Evolutionary conservation across 2,329 filamentous ascomycete species (phyloP).

Genomic region (Fusarium nisikadoi): DNA sequence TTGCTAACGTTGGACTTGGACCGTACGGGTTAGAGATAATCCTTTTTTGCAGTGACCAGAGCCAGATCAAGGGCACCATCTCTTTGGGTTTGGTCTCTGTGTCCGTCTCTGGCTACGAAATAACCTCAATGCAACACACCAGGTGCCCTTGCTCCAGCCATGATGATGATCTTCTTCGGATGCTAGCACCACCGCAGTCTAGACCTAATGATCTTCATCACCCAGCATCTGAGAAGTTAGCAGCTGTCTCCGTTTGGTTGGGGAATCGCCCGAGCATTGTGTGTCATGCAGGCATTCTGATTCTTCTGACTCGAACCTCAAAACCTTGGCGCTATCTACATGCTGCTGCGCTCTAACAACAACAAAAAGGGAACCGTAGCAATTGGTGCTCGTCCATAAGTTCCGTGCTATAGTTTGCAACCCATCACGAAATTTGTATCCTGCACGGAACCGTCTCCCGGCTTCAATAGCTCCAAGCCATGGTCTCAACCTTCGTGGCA

Average conservation of each 20-base stretch:
- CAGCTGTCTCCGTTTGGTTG: conserved; percentile 17
- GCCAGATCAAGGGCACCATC: conserved; percentile 25
- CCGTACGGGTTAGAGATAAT: conserved; percentile 8
- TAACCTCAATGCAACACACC: conserved; percentile 27
- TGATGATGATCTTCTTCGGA: conserved; percentile 22
- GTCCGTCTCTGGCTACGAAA: conserved; percentile 9
- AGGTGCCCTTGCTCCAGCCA: conserved; percentile 6
- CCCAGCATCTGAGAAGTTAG: conserved; percentile 8
- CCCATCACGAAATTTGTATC: conserved; percentile 10
- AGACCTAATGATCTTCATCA: conserved; percentile 35
- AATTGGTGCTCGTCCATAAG: conserved; percentile 12
- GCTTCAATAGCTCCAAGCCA: neutral
- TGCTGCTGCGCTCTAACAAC: conserved; percentile 1
- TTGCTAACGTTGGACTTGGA: neutral
- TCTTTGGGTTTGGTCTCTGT: conserved; percentile 1
- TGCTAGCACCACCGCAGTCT: conserved; percentile 20
- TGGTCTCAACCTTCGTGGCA: neutral
- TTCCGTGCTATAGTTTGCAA: conserved; percentile 16
- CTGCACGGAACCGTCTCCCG: conserved; percentile 13
- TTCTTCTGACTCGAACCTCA: conserved; percentile 27
- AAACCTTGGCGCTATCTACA: conserved; percentile 22
- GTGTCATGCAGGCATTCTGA: conserved; percentile 30
- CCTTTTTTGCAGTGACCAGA: neutral
- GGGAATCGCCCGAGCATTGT: conserved; percentile 23
- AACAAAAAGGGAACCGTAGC: neutral